Percentiles rank a stretch among this genome's conserved stretches.
phyloP scores from a whole-genome alignment of 208 protist species.

The Leishmania amazonensis region DNA sequence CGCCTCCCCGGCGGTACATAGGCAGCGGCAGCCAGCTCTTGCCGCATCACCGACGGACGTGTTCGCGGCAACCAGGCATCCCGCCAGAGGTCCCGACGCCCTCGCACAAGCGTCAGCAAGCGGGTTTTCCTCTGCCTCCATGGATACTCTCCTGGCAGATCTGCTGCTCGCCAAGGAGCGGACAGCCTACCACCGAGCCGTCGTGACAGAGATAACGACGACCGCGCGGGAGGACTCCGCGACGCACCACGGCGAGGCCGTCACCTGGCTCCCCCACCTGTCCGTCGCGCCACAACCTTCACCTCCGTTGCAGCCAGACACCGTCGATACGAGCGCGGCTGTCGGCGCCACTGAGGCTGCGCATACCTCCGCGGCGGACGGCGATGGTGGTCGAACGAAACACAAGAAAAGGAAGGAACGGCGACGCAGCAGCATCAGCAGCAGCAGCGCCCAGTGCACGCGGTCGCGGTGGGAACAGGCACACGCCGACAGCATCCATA shows the following conservation, averaged over 20 bases:
- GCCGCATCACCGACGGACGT: background rate
- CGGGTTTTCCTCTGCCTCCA: background rate
- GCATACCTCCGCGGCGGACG: background rate
- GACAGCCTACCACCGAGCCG: background rate
- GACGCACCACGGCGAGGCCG: slow-evolving; percentile 9
- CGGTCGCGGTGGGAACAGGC: slow-evolving; percentile 10
- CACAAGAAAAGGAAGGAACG: background rate
- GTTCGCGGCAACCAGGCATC: background rate
- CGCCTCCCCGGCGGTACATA: background rate
- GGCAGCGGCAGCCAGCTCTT: background rate
- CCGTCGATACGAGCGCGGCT: slow-evolving; percentile 10
- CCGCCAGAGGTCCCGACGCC: background rate
- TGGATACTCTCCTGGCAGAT: slow-evolving; percentile 15
- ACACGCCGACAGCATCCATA: background rate
- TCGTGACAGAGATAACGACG: slow-evolving; percentile 1
- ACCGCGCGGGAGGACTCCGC: background rate
- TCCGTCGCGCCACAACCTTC: background rate
- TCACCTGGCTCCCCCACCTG: slow-evolving; percentile 11
- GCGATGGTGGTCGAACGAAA: background rate
- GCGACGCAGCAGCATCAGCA: background rate
- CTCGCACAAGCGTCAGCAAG: background rate
- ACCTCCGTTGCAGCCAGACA: slow-evolving; percentile 12
- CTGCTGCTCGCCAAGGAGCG: slow-evolving; percentile 21
- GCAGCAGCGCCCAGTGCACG: background rate
- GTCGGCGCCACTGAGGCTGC: slow-evolving; percentile 1